Conservation (phyloP, 2,329 filamentous ascomycete species). For the Fusarium poae region DNA sequence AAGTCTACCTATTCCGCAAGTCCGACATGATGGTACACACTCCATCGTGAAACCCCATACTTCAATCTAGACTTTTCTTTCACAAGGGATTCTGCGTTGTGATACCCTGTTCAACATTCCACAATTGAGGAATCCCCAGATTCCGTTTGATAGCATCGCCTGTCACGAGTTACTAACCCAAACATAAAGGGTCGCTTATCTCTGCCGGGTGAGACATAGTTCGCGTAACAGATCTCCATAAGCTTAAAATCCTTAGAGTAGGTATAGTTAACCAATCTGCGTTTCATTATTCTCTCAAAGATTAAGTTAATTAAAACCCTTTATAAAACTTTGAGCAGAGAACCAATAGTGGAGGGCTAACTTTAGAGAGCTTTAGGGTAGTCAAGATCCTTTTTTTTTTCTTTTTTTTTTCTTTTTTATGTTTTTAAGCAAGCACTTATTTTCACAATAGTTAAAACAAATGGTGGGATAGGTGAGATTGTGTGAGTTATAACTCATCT, state of each 20-base stretch:
- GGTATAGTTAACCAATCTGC: background rate
- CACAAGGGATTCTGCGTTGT: background rate
- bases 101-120: slow-evolving; percentile 20
- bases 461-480: too few species aligned
- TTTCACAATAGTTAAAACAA: too few species aligned
- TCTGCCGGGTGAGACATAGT: background rate
- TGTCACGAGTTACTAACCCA: slow-evolving; percentile 26
- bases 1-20: background rate
- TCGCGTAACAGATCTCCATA: background rate
- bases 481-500: too few species aligned
- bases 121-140: slow-evolving; percentile 12
- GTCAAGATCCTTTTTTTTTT: too few species aligned
- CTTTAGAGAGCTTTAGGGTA: background rate
- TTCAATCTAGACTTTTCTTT: background rate
- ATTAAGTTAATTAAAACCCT: background rate
- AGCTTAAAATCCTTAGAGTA: background rate
- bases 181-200: background rate
- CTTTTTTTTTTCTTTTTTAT: too few species aligned
- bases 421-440: too few species aligned
- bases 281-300: background rate
- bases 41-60: background rate
- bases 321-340: background rate
- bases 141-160: slow-evolving; percentile 12
- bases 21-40: slow-evolving; percentile 2
- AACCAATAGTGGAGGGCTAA: background rate